These are phyloP conservation scores for Eucalyptus victrix DNA, from an alignment of 345 rosid genomes.

Conservation along the genomic window DNA sequence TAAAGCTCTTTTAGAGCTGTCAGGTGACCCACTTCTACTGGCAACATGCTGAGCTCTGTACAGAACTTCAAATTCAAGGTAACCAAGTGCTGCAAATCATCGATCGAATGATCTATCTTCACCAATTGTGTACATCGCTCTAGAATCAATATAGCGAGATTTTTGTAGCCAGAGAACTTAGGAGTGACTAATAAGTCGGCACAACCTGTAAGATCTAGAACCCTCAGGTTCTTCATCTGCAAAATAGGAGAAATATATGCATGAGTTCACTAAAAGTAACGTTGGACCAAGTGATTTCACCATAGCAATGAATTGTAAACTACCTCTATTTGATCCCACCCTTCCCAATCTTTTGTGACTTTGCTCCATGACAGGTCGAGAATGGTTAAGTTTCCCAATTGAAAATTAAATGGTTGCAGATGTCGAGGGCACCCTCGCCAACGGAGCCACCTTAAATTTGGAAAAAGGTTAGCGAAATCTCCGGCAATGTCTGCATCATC, in stretches of 20 bases:
- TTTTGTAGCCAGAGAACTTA: not conserved
- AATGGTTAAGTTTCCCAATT: not conserved
- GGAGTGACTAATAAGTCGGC: not conserved
- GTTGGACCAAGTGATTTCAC: fast-evolving
- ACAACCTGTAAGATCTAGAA: not conserved
- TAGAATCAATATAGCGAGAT: not conserved
- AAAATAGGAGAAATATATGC: not conserved
- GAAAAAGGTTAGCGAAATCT: too few species aligned
- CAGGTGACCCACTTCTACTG: fast-evolving
- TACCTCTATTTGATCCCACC: not conserved
- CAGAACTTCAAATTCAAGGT: too few species aligned
- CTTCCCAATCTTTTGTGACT: not conserved
- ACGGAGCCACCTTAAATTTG: not conserved
- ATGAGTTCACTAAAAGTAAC: not conserved
- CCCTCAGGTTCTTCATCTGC: not conserved
- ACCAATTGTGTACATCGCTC: not conserved
- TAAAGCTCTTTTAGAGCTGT: fast-evolving
- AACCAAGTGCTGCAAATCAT: fast-evolving
- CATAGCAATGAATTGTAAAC: not conserved
- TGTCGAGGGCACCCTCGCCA: not conserved
- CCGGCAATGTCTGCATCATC: too few species aligned
- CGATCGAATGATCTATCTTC: too few species aligned
- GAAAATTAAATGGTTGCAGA: not conserved
- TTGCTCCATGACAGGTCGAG: not conserved
- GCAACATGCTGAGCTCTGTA: too few species aligned